Base-by-base conservation (phyloP, 495 filamentous ascomycete species). In the Penicillium longicatenatum region DNA sequence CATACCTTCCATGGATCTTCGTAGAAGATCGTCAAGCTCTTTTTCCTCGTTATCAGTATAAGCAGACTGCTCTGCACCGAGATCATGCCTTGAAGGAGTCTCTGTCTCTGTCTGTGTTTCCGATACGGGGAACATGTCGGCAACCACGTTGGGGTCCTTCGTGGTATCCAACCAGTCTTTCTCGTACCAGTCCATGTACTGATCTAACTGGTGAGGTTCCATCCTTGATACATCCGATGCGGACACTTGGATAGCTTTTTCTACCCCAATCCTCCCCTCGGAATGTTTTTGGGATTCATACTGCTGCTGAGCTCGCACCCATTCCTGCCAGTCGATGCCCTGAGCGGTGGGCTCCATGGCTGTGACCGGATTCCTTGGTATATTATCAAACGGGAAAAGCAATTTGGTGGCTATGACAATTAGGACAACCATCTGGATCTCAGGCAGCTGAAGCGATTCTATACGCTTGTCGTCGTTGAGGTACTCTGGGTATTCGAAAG, bases 111-210 rank as follows among this genome's bases (percentile, higher is more conserved):
- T 43, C 4, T 64, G 64, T 6, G 54, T 42, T 21, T 69, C 65
- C 14, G 63, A 66, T 29, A 71, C 66, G 1, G 84, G 80, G 58
- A 88, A 87, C 66, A 86, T 67, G 2, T 76, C 67, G 20, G 80
- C 78, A 20, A 86, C 60, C 21, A 70, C 72, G 47, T 75, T 70
- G 14, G 70, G 54, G n/a, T 43, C 61, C 61, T 39, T 52, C 16
- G 33, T 51, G 2, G 45, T 62, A 50, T 84, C 79, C 46, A 89
- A 65, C 83, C 87, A 95, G 29, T 77, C 91, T 61, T 82, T 81
- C 67, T 93, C 87, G 64, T 90, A 96, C 89, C 90, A 97, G 69
- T 93, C 85, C 79, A 98, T 78, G 57, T 96, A 96, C 49, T 89
- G 82, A 59, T 94, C 88, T 51, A 97, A 68, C 57, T 95, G 83